Base-by-base conservation (phyloP, 495 filamentous ascomycete species). In the Jackrogersella minutella region DNA sequence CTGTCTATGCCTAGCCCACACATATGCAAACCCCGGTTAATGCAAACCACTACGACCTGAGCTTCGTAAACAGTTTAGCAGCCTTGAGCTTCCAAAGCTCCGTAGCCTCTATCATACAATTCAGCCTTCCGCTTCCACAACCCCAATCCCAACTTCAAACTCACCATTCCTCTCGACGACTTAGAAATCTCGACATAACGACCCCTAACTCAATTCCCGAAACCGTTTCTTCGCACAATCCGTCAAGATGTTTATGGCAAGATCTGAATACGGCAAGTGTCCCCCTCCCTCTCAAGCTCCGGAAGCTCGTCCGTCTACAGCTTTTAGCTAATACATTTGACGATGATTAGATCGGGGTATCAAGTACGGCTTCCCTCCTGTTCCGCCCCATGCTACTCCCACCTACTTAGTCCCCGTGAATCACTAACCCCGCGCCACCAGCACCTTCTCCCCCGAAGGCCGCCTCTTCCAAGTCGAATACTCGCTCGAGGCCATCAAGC, bases 391-490 rank as follows among this genome's bases (percentile, higher is more conserved):
- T 57, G 19, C 47, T 43, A 70, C 46, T 36, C 19, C 52, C 47
- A 8, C 46, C 24, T 41, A 28, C 37, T 17, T 14, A 37, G 22
- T 19, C 43, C 28, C 43, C 26, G 77, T 71, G n/a, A 50, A 68
- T 22, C 65, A 36, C 56, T 46, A 58, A 51, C 52, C 58, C 68
- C 66, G 54, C 28, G 30, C 22, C 22, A 41, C 30, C 77, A 98
- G 93, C 86, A 99, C 95, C 86, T 99, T 99, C 90, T 99, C 95
- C 69, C 95, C 95, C 47, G 95, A 99, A 86, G 95, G 95, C 72
- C 95, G 95, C 82, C 90, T 99, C 78, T 99, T 99, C 88, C 95
- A 99, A 85, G 95, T 99, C 82, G 95, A 99, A 90, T 99, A 99
- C 87, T 98, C 96, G 59, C 91, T 99, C 66, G 95, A 99, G 87